Evolutionary conservation across 1,284 basidiomycete genomes (phyloP).

Genomic region (Coriolopsis trogii): DNA sequence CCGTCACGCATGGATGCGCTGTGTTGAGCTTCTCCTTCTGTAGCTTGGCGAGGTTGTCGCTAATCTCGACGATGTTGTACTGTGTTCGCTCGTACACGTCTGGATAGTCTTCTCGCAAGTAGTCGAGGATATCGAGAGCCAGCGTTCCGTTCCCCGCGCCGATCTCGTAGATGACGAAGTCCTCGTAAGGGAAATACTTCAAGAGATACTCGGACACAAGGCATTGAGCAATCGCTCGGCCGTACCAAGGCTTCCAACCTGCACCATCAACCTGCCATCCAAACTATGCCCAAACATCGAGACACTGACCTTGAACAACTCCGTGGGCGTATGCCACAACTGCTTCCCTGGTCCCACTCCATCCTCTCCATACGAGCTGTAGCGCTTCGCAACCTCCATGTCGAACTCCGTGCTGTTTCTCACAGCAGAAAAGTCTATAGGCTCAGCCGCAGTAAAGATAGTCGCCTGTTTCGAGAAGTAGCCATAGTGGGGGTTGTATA

Average conservation of each 20-base stretch:
- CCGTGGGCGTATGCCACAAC: constrained; percentile 99
- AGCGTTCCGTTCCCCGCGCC: constrained; percentile 98
- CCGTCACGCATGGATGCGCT: constrained; percentile 65
- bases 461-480: constrained; percentile 94
- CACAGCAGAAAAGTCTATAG: constrained; percentile 75
- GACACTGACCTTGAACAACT: constrained; percentile 87
- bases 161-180: constrained; percentile 95
- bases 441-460: constrained; percentile 77
- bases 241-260: constrained; percentile 83
- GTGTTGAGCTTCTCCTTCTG: constrained; percentile 66
- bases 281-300: neutral
- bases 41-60: constrained; percentile 71
- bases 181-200: constrained; percentile 95
- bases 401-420: constrained; percentile 81
- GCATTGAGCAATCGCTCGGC: constrained; percentile 87
- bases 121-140: constrained; percentile 86
- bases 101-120: constrained; percentile 78
- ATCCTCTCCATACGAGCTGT: constrained; percentile 69
- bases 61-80: constrained; percentile 96
- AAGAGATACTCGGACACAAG: constrained; percentile 90
- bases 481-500: constrained; percentile 98
- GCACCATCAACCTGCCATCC: constrained; percentile 19
- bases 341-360: constrained; percentile 82
- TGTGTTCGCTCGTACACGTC: constrained; percentile 90
- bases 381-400: constrained; percentile 76